phyloP scores from a whole-genome alignment of 2,329 filamentous ascomycete species.

The Trichoderma sp. region DNA sequence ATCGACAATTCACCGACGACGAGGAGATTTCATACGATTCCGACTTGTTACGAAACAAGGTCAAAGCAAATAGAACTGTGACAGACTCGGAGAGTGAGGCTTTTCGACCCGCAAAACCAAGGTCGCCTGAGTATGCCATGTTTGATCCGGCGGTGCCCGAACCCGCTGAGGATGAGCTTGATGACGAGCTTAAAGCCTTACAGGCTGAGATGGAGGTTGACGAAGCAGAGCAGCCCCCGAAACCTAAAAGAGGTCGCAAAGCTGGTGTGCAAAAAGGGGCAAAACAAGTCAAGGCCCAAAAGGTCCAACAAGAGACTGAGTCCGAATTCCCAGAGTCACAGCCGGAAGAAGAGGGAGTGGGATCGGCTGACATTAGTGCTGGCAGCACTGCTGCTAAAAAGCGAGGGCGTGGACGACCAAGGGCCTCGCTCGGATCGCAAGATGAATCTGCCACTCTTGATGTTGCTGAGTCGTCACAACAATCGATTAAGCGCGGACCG shows the following conservation, averaged over 20 bases:
- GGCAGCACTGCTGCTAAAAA: conserved; percentile 27
- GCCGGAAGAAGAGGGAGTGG: conserved; percentile 8
- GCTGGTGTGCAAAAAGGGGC: conserved; percentile 52
- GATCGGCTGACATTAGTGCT: conserved; percentile 16
- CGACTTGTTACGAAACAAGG: conserved; percentile 46
- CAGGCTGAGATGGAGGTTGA: conserved; percentile 51
- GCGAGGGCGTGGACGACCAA: conserved; percentile 36
- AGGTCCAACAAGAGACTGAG: conserved; percentile 37
- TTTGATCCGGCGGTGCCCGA: conserved; percentile 51
- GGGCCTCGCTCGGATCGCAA: conserved; percentile 33
- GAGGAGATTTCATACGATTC: conserved; percentile 51
- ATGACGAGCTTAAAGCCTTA: conserved; percentile 53
- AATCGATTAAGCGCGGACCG: conserved; percentile 13
- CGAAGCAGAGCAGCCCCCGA: conserved; percentile 39
- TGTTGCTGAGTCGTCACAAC: neutral
- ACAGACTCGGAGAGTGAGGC: conserved; percentile 33
- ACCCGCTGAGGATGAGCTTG: conserved; percentile 50
- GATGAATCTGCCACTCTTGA: conserved; percentile 23
- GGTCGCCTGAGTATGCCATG: conserved; percentile 50
- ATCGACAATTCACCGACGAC: conserved; percentile 55
- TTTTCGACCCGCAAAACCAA: conserved; percentile 26
- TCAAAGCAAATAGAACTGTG: conserved; percentile 31
- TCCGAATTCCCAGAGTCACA: conserved; percentile 5
- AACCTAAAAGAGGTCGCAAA: conserved; percentile 58
- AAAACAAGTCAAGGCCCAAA: conserved; percentile 52